A percentile compares a stretch with the other conserved stretches of the same genome.
Conservation (phyloP, 495 filamentous ascomycete species). For the Neurospora sublineolata region DNA sequence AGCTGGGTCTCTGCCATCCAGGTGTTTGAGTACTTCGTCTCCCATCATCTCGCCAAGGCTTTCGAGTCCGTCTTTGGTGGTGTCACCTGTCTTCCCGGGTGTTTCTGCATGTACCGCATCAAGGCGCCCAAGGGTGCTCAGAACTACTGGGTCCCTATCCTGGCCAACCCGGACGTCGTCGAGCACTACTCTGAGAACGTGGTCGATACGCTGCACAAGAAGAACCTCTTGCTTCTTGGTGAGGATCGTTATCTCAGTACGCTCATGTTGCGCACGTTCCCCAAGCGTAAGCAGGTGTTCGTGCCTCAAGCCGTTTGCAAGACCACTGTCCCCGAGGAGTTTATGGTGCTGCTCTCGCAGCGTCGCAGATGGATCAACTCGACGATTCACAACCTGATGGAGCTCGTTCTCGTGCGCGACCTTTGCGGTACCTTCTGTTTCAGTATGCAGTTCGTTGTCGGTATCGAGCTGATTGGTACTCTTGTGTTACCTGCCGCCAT, state of each 20-base stretch:
- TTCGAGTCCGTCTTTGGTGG: conserved; percentile 98
- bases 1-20: conserved; percentile 98
- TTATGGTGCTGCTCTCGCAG: conserved; percentile 86
- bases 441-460: conserved; percentile 98
- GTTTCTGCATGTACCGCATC: conserved; percentile 99
- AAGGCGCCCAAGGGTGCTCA: conserved; percentile 97
- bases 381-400: conserved; percentile 97
- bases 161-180: conserved; percentile 96
- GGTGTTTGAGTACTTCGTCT: conserved; percentile 99
- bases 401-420: conserved; percentile 89
- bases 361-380: conserved; percentile 98
- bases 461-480: conserved; percentile 90
- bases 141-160: conserved; percentile 98
- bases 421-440: conserved; percentile 99
- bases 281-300: conserved; percentile 97
- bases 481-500: conserved; percentile 93
- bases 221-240: conserved; percentile 89
- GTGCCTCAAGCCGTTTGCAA: conserved; percentile 98
- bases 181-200: conserved; percentile 99
- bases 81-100: conserved; percentile 97
- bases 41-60: conserved; percentile 89
- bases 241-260: conserved; percentile 97
- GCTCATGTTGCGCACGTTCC: conserved; percentile 97
- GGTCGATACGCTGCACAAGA: conserved; percentile 97
- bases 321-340: conserved; percentile 87